Base-by-base conservation (phyloP, 1,284 basidiomycete genomes). In the Fomitopsis schrenkii region DNA sequence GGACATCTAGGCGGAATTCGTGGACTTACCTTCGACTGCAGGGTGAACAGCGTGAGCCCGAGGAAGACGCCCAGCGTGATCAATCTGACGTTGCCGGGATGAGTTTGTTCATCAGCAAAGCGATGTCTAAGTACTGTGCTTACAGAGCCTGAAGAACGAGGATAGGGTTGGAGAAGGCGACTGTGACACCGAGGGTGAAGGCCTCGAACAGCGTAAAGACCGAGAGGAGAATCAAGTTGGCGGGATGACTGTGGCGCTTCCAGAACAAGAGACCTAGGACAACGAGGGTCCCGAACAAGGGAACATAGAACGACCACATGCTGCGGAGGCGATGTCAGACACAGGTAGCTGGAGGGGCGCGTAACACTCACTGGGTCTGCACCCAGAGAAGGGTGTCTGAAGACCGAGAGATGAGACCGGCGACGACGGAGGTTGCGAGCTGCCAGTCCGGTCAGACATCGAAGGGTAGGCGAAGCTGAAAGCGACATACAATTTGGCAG, bases 51-150 rank as follows among this genome's bases (percentile, higher is more conserved):
- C 0, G 92, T 94, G 62, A 96, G 77, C 3, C 94, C 94, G 52
- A 93, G 73, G 83, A 97, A 97, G 52, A 95, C 86, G 38, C 94
- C 93, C 15, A 90, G 77, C 0, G 94, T 96, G 68, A 96, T 93
- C 53, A 94, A 71, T 60, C 88, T 91, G 63, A 40, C 9, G 12
- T 40, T 40, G 38, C 38, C 1, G 59, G 57, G 36, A 69, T 60
- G 63, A 33, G 10, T 19, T 54, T 19, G 58, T 15, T 36, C 36
- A 46, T 42, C 33, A 41, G 40, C n/a, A 33, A 33, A 17, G 45
- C 55, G 56, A 30, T 50, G 45, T 59, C 30, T 40, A 41, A 22
- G 46, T 30, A 38, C 7, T 40, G 41, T 55, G 77, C 87, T 71
- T 71, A 91, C 85, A 96, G 74, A 1, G 94, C 94, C 71, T 95